Evolutionary conservation across 257 asterid species (phyloP).

Genomic region (Henckelia pumila): DNA sequence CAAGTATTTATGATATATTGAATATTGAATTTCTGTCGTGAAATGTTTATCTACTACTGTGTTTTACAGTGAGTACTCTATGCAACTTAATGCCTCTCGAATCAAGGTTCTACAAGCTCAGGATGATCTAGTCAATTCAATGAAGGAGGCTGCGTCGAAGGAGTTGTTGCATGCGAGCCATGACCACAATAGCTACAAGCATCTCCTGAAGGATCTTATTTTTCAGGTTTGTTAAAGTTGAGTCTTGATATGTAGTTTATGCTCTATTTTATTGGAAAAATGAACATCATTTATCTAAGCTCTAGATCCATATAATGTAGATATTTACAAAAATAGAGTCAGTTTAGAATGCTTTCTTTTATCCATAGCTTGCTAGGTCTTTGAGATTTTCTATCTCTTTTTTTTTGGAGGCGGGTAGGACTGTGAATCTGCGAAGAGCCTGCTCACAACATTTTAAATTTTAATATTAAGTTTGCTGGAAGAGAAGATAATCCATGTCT

Average conservation of each 20-base stretch:
- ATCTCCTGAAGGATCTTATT: slow-evolving; percentile 71
- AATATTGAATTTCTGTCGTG: slow-evolving; percentile 20
- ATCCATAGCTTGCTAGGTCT: neutral
- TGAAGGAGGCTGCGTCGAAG: slow-evolving; percentile 66
- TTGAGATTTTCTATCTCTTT: neutral
- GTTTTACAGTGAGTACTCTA: slow-evolving; percentile 68
- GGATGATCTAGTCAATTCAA: slow-evolving; percentile 65
- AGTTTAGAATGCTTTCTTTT: too few relatives aligned
- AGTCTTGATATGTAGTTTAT: slow-evolving; percentile 11
- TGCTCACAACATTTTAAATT: neutral
- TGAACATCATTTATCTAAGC: neutral
- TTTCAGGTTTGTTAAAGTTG: slow-evolving; percentile 59
- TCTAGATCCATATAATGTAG: neutral
- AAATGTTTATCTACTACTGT: slow-evolving; percentile 16
- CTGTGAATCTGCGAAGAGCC: neutral
- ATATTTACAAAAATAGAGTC: too few relatives aligned
- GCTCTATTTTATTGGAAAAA: neutral
- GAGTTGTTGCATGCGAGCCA: slow-evolving; percentile 67
- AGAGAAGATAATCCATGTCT: neutral
- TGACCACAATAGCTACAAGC: slow-evolving; percentile 44
- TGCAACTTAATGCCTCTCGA: slow-evolving; percentile 86
- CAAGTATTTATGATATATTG: neutral
- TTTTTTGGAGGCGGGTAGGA: slow-evolving; percentile 4
- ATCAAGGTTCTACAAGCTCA: slow-evolving; percentile 83
- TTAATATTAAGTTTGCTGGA: neutral